Evolutionary conservation across 2,329 filamentous ascomycete genomes (phyloP).

Genomic region (Cadophora luteo-olivacea): DNA sequence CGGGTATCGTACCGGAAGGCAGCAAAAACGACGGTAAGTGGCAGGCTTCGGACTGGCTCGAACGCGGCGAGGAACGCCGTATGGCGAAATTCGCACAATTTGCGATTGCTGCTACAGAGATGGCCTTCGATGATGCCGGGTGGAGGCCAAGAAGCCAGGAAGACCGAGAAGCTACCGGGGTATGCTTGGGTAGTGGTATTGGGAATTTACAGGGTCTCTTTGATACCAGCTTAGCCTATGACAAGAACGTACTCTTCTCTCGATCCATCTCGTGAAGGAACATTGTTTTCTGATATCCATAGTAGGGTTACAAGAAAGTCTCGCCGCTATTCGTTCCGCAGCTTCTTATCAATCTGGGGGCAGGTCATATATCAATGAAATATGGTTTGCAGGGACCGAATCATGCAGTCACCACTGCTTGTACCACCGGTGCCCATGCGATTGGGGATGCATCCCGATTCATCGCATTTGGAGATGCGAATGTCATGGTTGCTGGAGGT

Average conservation of each 20-base stretch:
- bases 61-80: slow-evolving; percentile 65
- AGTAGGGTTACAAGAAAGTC: slow-evolving; percentile 87
- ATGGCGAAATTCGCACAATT: slow-evolving; percentile 95
- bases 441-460: slow-evolving; percentile 94
- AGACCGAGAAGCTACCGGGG: slow-evolving; percentile 79
- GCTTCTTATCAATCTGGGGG: slow-evolving; percentile 92
- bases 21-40: slow-evolving; percentile 52
- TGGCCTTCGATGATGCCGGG: slow-evolving; percentile 83
- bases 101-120: slow-evolving; percentile 83
- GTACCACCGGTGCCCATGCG: slow-evolving; percentile 93
- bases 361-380: slow-evolving; percentile 93
- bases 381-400: slow-evolving; percentile 91
- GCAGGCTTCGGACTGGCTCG: slow-evolving; percentile 61
- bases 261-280: not conserved
- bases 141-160: slow-evolving; percentile 63
- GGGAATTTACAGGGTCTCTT: slow-evolving; percentile 94
- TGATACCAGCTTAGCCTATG: slow-evolving; percentile 78
- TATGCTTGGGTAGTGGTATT: slow-evolving; percentile 94
- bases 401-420: slow-evolving; percentile 91
- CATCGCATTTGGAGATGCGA: slow-evolving; percentile 87
- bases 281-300: slow-evolving; percentile 34
- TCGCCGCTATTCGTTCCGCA: slow-evolving; percentile 93
- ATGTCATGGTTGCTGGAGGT: slow-evolving; percentile 96
- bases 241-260: slow-evolving; percentile 62
- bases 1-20: slow-evolving; percentile 77